Percentiles rank a stretch among this genome's conserved stretches.
phyloP scores from a whole-genome alignment of 148 eudicot species.

The Heliosperma pusillum region DNA sequence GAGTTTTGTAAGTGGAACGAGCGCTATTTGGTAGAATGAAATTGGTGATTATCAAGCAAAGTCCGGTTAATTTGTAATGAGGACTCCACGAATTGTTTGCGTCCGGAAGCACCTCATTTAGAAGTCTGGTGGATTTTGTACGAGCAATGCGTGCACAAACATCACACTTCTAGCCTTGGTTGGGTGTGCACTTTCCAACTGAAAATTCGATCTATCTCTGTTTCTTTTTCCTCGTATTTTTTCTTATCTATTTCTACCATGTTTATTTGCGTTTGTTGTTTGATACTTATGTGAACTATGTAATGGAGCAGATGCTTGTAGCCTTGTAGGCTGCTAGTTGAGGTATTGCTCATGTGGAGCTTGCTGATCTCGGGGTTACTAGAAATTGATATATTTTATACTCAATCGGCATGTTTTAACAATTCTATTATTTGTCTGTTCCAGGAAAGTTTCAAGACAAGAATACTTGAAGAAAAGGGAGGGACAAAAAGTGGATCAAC shows the following conservation, averaged over 20 bases:
- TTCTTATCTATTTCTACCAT: no score
- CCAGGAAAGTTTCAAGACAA: constrained; percentile 83
- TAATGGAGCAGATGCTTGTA: not conserved
- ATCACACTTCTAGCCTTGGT: no score
- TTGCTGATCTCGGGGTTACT: not conserved
- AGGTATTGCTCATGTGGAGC: not conserved
- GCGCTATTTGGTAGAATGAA: not conserved
- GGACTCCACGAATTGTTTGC: no score
- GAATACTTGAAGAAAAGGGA: constrained; percentile 47
- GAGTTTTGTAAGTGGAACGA: not conserved
- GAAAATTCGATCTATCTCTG: no score
- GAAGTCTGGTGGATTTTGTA: no score
- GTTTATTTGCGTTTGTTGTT: not conserved
- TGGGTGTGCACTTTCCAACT: no score
- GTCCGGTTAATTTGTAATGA: no score
- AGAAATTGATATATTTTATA: not conserved
- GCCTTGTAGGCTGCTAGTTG: not conserved
- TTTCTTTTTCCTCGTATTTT: not conserved
- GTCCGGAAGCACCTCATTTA: no score
- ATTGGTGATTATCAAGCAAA: no score
- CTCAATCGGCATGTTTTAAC: not conserved
- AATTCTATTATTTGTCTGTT: constrained; percentile 5
- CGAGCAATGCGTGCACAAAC: no score
- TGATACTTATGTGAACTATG: not conserved
- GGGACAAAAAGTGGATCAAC: no score